Base-by-base conservation (phyloP, 257 asterid species). In the Przewalskia tangutica region DNA sequence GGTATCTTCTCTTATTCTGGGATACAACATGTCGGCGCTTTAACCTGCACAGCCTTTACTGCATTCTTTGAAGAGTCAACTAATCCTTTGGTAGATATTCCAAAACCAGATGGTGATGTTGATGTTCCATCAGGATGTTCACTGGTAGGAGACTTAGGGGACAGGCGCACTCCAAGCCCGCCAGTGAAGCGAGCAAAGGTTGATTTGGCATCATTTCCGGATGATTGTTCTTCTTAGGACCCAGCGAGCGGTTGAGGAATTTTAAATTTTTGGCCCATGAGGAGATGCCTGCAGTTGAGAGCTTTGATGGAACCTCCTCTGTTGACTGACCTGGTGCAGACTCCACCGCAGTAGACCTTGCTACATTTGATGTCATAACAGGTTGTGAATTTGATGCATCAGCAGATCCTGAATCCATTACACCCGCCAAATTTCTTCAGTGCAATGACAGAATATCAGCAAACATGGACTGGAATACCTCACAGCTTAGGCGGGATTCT, bases 21-120 rank as follows among this genome's bases (percentile, higher is more conserved):
- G 99, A 96, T 44, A 96, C 99, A 84, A 77, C 99, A 85, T 96
- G 99, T 44, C 99, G n/a, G 97, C 80, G 99, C 99, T 89, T 93
- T 96, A 78, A 94, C 98, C 87, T 91, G 95, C 70, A 96, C 99
- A 77, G 98, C 99, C 84, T 93, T 96, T 88, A 93, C 98, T 23
- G 99, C 99, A 56, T 87, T 94, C 85, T 92, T 96, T 20, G 99
- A 96, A 66, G 98, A 83, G 87, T 96, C 99, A 79, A 96, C 97
- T 60, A 94, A 77, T 84, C 99, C 99, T 89, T 91, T 96, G 7
- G 97, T 93, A 84, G 94, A 88, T 82, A 97, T 90, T 80, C 97
- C 99, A 79, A 96, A 89, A 56, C 97, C 91, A 40, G 98, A 80
- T 64, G 94, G n/a, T 40, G 91, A 81, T 83, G 99, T 85, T 77